Base-by-base conservation (phyloP, 2,329 filamentous ascomycete genomes). In the Cordyceps farinosa region DNA sequence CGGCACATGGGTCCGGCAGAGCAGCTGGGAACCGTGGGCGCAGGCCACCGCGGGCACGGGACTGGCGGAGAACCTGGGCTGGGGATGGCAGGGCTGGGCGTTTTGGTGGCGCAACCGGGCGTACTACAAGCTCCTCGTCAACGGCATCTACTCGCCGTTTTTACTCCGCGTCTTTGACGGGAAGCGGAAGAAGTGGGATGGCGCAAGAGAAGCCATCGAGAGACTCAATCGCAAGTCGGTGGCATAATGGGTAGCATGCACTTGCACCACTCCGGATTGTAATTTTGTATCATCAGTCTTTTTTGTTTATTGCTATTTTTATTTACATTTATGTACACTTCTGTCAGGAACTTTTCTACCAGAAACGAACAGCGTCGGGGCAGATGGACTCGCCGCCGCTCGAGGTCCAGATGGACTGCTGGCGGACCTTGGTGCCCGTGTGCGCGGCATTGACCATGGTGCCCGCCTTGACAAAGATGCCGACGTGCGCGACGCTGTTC, bases 21-120 rank as follows among this genome's bases (percentile, higher is more conserved):
- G 67, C 44, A 70, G 74, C 44, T 80, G 77, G 73, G 69, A 77
- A 54, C 67, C 64, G 1, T 80, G 76, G 70, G 72, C 79, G 44
- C 73, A 82, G 65, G 61, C 72, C n/a, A 71, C 75, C 15, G 78
- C 79, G 1, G 79, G 79, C 1, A 76, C 77, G 0, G 75, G 76
- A 1, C 71, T 79, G 48, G 64, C 69, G 7, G 74, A 78, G 58
- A 71, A 76, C 22, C 69, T 81, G 15, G 77, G 78, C 5, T 80
- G 75, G 73, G 76, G 76, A 0, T 69, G 69, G 68, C 68, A 70
- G 42, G 76, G 74, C 0, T 80, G 79, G 77, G 68, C 62, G 51
- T 77, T 80, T 32, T 80, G 78, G 77, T 72, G 72, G 64, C 65
- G 65, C 29, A 75, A 81, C 36, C 69, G 71, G 9, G 69, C 67